Evolutionary conservation across 305 asterid species (phyloP).

Genomic region (Solanum hybrid): DNA sequence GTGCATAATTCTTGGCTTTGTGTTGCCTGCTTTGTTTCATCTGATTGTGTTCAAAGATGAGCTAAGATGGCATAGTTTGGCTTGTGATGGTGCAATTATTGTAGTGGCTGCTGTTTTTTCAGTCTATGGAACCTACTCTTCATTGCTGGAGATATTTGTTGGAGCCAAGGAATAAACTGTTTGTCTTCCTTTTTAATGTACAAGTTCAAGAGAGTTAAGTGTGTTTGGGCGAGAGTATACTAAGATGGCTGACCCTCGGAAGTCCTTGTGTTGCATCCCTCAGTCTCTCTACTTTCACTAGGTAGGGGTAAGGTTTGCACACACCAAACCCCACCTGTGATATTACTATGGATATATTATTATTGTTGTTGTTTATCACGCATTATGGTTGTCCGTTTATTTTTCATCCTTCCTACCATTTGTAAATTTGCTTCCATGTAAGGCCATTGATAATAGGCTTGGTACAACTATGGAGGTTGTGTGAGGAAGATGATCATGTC

Average conservation of each 20-base stretch:
- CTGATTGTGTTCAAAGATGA: conserved; percentile 22
- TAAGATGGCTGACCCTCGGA: not conserved
- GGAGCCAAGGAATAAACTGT: not conserved
- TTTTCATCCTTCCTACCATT: not conserved
- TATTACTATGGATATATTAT: not conserved
- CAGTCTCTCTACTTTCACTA: not conserved
- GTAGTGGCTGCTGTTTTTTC: conserved; percentile 21
- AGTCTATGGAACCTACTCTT: conserved; percentile 24
- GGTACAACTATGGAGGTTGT: not conserved
- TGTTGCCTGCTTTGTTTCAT: conserved; percentile 36
- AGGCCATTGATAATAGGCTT: not conserved
- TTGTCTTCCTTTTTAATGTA: not conserved
- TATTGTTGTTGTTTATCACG: not conserved
- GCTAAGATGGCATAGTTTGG: conserved; percentile 16
- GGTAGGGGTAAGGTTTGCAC: not conserved
- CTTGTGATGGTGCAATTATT: conserved; percentile 18
- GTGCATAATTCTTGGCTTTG: conserved; percentile 30
- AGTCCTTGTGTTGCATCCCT: not conserved
- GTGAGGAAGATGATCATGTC: not conserved
- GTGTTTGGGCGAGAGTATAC: conserved; percentile 15
- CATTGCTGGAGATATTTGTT: conserved; percentile 23
- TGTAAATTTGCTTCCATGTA: not conserved
- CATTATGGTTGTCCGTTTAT: not conserved
- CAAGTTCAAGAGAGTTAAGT: conserved; percentile 9
- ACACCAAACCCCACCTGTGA: too few species aligned